These are phyloP conservation scores for Suhomyces kilbournensis DNA, from an alignment of 805 yeast genomes.

Conservation along the genomic window DNA sequence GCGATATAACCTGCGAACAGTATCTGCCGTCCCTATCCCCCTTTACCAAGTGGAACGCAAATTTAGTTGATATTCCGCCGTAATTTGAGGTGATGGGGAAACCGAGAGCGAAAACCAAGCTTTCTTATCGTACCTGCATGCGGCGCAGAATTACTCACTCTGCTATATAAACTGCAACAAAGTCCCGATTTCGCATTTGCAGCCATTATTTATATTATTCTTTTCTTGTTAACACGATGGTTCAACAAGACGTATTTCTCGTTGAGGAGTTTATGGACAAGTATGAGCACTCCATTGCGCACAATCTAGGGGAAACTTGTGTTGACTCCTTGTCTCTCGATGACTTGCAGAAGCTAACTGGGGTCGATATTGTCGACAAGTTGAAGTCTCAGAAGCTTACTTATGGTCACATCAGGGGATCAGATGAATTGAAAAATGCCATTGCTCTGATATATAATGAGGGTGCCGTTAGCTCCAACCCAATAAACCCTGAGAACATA, in stretches of 20 bases:
- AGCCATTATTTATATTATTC: neutral
- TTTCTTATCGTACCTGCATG: neutral
- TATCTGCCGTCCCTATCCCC: too few relatives aligned
- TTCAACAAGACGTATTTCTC: constrained; percentile 43
- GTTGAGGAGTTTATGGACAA: constrained; percentile 57
- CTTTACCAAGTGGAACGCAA: too few relatives aligned
- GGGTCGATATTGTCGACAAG: neutral
- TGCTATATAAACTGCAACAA: neutral
- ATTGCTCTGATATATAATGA: constrained; percentile 38
- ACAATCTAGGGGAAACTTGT: constrained; percentile 54
- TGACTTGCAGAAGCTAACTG: neutral
- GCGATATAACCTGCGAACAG: too few relatives aligned
- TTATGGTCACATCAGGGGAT: constrained; percentile 49
- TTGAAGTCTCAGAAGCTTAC: constrained; percentile 25
- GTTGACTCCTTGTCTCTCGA: constrained; percentile 42
- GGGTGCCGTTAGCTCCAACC: constrained; percentile 1
- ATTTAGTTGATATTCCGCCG: too few relatives aligned
- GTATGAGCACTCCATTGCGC: constrained; percentile 38
- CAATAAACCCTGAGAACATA: constrained; percentile 32
- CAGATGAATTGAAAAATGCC: constrained; percentile 33
- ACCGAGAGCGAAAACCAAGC: neutral
- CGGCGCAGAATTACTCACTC: neutral
- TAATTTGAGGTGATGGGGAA: neutral
- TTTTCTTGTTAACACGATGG: constrained; percentile 23
- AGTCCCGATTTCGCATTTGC: neutral